Evolutionary conservation across 208 protist species (phyloP).

Genomic region (Cochliopodium minus): DNA sequence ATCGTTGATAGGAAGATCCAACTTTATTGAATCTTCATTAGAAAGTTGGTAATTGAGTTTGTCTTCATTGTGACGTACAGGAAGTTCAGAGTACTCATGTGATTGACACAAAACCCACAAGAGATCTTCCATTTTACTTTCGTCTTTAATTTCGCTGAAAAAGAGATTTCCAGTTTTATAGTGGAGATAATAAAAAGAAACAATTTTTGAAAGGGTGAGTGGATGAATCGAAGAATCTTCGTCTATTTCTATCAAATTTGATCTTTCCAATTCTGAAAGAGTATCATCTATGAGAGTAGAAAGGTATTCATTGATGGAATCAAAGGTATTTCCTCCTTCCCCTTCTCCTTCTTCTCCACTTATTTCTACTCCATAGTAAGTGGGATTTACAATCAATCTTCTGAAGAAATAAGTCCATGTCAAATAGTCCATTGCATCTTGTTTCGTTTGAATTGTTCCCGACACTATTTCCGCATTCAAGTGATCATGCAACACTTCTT

Average conservation of each 20-base stretch:
- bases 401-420: conserved; percentile 98
- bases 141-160: conserved; percentile 40
- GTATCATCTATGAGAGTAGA: too few relatives aligned
- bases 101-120: conserved; percentile 65
- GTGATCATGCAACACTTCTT: conserved; percentile 82
- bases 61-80: conserved; percentile 98
- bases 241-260: too few relatives aligned
- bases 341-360: conserved; percentile 38
- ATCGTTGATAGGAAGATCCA: conserved; percentile 40
- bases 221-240: too few relatives aligned
- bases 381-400: conserved; percentile 82
- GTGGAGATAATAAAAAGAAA: conserved; percentile 95
- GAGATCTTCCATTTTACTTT: conserved; percentile 40
- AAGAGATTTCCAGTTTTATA: conserved; percentile 77
- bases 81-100: conserved; percentile 80
- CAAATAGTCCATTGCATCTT: conserved; percentile 91
- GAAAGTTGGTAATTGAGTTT: conserved; percentile 70
- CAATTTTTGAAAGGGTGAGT: conserved; percentile 82
- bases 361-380: conserved; percentile 92
- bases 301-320: too few relatives aligned
- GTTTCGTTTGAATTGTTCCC: conserved; percentile 69
- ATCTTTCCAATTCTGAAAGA: too few relatives aligned
- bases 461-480: conserved; percentile 94
- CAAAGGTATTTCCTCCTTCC: not conserved
- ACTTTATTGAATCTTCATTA: conserved; percentile 28